Evolutionary conservation across 2,329 filamentous ascomycete genomes (phyloP).

Genomic region (Phialophora macrospora): DNA sequence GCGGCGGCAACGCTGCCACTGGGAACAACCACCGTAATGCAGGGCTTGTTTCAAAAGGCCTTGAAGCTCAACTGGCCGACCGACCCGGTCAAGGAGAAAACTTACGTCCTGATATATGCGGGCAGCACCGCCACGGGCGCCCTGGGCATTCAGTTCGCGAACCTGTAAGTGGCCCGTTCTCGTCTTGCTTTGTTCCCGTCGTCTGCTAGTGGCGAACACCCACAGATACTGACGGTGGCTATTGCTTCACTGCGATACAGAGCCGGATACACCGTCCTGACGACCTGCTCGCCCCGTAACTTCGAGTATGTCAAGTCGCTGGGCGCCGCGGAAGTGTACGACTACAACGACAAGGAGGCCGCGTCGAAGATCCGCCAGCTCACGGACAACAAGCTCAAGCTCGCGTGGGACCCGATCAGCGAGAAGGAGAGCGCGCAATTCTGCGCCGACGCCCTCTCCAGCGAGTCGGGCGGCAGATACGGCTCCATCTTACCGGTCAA

Average conservation of each 20-base stretch:
- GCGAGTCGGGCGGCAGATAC: conserved; percentile 42
- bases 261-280: conserved; percentile 50
- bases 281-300: conserved; percentile 51
- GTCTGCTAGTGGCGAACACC: background rate
- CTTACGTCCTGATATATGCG: conserved; percentile 51
- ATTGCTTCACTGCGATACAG: background rate
- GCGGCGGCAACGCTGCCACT: conserved; percentile 43
- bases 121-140: conserved; percentile 52
- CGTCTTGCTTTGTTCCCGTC: background rate
- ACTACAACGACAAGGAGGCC: conserved; percentile 51
- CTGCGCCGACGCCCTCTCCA: conserved; percentile 46
- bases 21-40: conserved; percentile 39
- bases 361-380: conserved; percentile 42
- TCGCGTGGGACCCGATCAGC: conserved; percentile 48
- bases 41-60: conserved; percentile 34
- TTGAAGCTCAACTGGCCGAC: conserved; percentile 39
- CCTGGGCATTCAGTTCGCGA: conserved; percentile 51
- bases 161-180: conserved; percentile 35
- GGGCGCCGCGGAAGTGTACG: conserved; percentile 53
- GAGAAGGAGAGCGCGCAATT: conserved; percentile 41
- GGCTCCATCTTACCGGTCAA: conserved; percentile 41
- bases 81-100: conserved; percentile 35
- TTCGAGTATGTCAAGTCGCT: conserved; percentile 52
- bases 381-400: conserved; percentile 47
- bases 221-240: background rate